Conservation (phyloP, 495 filamentous ascomycete genomes). For the Lophiotrema nucula region DNA sequence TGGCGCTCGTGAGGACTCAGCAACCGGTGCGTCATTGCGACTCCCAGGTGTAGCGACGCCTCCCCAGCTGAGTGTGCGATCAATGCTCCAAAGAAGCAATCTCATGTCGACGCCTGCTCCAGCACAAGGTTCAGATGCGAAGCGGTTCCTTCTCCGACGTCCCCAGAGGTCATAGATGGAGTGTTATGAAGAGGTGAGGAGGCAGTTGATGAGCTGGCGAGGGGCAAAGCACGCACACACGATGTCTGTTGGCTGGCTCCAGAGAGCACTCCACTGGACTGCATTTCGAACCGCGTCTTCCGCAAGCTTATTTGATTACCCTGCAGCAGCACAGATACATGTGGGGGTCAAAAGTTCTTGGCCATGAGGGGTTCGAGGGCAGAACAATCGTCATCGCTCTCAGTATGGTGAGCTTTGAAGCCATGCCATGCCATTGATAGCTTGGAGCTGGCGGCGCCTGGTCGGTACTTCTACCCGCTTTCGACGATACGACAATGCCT, state of each 20-base stretch:
- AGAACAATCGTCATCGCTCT: not conserved
- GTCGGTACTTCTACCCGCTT: too few relatives aligned
- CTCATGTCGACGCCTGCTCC: too few relatives aligned
- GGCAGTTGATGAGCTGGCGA: constrained; percentile 26
- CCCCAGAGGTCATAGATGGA: constrained; percentile 14
- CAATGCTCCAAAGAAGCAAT: too few relatives aligned
- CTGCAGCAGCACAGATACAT: not conserved
- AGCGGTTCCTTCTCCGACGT: constrained; percentile 7
- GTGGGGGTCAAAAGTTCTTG: constrained; percentile 9
- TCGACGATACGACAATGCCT: too few relatives aligned
- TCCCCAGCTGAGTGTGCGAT: not conserved
- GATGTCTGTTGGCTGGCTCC: too few relatives aligned
- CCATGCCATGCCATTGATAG: too few relatives aligned
- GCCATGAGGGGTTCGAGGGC: constrained; percentile 5
- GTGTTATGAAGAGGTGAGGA: constrained; percentile 25
- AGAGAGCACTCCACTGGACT: not conserved
- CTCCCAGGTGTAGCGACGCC: not conserved
- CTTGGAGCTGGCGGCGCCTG: too few relatives aligned
- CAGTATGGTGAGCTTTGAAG: not conserved
- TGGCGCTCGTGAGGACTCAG: not conserved
- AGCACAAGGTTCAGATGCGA: not conserved
- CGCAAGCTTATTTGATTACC: constrained; percentile 28
- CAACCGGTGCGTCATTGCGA: constrained; percentile 2
- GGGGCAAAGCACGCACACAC: too few relatives aligned
- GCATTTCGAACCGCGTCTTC: constrained; percentile 19